Conservation (phyloP, 805 yeast species). For the Pichia californica region DNA sequence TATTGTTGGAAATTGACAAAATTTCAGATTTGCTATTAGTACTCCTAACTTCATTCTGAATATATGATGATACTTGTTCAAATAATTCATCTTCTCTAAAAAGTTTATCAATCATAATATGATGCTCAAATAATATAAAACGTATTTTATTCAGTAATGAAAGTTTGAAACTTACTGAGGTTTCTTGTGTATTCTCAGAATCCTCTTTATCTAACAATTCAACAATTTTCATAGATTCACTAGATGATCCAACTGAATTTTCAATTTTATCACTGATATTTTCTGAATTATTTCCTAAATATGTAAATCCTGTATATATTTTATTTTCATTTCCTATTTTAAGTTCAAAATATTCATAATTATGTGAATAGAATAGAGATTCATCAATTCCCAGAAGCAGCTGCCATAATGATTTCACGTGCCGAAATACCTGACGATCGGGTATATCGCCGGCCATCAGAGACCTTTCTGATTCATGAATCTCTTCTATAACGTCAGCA, state of each 20-base stretch:
- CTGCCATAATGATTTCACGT: slow-evolving; percentile 21
- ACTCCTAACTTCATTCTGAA: not conserved
- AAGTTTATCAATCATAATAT: not conserved
- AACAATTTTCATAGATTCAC: slow-evolving; percentile 3
- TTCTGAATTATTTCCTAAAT: not conserved
- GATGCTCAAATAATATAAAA: slow-evolving; percentile 5
- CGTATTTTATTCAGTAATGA: slow-evolving; percentile 7
- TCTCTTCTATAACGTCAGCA: slow-evolving; percentile 13
- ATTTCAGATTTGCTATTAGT: not conserved
- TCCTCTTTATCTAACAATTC: slow-evolving; percentile 3
- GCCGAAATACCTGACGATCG: slow-evolving; percentile 8
- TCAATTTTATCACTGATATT: not conserved
- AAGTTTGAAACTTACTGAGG: slow-evolving; percentile 6
- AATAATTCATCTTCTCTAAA: not conserved
- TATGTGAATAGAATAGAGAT: slow-evolving; percentile 12
- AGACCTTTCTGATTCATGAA: slow-evolving; percentile 10
- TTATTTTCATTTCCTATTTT: slow-evolving; percentile 2
- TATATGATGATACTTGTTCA: not conserved
- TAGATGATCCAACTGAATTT: slow-evolving; percentile 5
- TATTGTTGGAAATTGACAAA: slow-evolving; percentile 1
- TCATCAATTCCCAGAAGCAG: slow-evolving; percentile 22
- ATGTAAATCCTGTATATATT: slow-evolving; percentile 1
- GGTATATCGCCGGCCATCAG: slow-evolving; percentile 6
- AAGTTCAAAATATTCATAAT: slow-evolving; percentile 15
- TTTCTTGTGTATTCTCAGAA: not conserved